phyloP scores from a whole-genome alignment of 2,329 filamentous ascomycete species.

The Penicillium palitans region DNA sequence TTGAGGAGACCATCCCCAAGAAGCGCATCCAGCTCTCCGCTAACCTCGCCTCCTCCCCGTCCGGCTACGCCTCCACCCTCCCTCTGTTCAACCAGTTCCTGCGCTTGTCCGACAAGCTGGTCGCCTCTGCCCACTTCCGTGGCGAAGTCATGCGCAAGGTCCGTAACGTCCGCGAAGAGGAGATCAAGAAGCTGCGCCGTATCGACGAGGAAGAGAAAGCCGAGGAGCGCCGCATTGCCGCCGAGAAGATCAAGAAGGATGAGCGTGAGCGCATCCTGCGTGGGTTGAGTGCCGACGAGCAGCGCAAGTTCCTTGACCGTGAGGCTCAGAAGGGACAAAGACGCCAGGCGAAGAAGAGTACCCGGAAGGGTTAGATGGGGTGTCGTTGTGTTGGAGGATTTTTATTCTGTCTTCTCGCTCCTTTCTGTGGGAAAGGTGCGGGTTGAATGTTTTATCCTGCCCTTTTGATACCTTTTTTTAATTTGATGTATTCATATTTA shows the following conservation, averaged over 20 bases:
- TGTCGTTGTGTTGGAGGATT: neutral
- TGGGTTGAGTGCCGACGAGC: conserved; percentile 74
- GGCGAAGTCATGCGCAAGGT: conserved; percentile 87
- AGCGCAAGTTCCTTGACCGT: conserved; percentile 81
- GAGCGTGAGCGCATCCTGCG: conserved; percentile 84
- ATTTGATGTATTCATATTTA: conserved; percentile 26
- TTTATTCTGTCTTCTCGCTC: conserved; percentile 17
- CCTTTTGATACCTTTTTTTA: conserved; percentile 24
- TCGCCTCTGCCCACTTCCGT: conserved; percentile 76
- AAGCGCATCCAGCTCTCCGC: conserved; percentile 82
- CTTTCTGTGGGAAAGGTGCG: conserved; percentile 2
- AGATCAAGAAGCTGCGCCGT: conserved; percentile 76
- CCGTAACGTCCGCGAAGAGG: conserved; percentile 74
- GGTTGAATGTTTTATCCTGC: conserved; percentile 23
- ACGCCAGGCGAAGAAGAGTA: conserved; percentile 64
- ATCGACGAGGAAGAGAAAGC: conserved; percentile 70
- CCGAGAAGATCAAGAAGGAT: conserved; percentile 72
- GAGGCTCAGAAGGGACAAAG: conserved; percentile 72
- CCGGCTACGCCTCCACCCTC: conserved; percentile 64
- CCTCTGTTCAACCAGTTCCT: conserved; percentile 81
- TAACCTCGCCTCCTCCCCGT: conserved; percentile 63
- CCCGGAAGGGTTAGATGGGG: conserved; percentile 48
- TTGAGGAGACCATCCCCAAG: conserved; percentile 79
- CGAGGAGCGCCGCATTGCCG: conserved; percentile 56
- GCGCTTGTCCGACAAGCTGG: conserved; percentile 79